phyloP scores from a whole-genome alignment of 73 alveolate genomes.

The Stentor coeruleus region DNA sequence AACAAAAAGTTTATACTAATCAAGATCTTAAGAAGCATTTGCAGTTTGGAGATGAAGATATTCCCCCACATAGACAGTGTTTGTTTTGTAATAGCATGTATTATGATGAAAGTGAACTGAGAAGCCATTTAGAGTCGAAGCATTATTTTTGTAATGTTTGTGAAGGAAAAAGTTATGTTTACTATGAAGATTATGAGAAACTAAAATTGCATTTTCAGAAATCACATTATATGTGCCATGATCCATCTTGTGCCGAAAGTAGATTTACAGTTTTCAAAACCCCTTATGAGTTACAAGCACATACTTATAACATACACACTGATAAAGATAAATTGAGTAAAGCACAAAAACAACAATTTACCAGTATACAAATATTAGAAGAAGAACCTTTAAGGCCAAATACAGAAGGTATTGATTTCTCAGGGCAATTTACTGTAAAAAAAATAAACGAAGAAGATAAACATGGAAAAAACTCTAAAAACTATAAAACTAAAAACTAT shows the following conservation, averaged over 20 bases:
- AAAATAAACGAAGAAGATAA: slow-evolving; percentile 3
- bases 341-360: slow-evolving; percentile 4
- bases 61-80: slow-evolving; percentile 21
- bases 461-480: neutral
- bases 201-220: slow-evolving; percentile 17
- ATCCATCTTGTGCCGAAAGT: slow-evolving; percentile 19
- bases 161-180: slow-evolving; percentile 18
- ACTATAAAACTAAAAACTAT: neutral
- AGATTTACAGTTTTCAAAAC: slow-evolving; percentile 9
- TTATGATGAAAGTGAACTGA: slow-evolving; percentile 19
- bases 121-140: neutral
- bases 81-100: neutral
- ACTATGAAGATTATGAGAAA: slow-evolving; percentile 14
- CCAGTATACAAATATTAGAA: neutral
- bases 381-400: slow-evolving; percentile 13
- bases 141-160: slow-evolving; percentile 26
- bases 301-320: neutral
- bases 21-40: neutral
- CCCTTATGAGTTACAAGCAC: slow-evolving; percentile 22
- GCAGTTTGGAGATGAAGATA: slow-evolving; percentile 20
- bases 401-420: slow-evolving; percentile 24
- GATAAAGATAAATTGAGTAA: slow-evolving; percentile 2
- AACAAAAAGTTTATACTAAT: slow-evolving; percentile 5
- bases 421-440: neutral
- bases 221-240: slow-evolving; percentile 24